A percentile compares a stretch with the other conserved stretches of the same genome.
Evolutionary conservation across 2,329 filamentous ascomycete species (phyloP).

Genomic region (Pseudogymnoascus pannorum): DNA sequence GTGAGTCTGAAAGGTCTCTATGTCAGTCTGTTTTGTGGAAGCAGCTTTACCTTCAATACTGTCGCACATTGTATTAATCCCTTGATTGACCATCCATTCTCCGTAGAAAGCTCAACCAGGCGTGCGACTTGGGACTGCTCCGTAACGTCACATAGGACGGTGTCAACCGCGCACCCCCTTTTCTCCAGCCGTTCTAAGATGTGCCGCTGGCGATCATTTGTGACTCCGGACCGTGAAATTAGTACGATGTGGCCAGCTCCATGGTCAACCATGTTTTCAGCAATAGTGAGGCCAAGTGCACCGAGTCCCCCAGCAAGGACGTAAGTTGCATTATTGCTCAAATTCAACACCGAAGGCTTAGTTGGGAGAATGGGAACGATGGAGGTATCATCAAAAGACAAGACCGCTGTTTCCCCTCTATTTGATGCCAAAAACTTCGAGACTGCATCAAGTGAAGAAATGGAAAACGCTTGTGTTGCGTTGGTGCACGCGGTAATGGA

Average conservation of each 20-base stretch:
- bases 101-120: constrained; percentile 16
- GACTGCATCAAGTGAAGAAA: too few species aligned
- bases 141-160: constrained; percentile 44
- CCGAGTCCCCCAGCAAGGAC: constrained; percentile 29
- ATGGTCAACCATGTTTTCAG: constrained; percentile 25
- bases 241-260: constrained; percentile 28
- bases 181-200: constrained; percentile 22
- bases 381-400: too few species aligned
- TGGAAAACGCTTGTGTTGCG: too few species aligned
- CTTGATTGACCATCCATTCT: constrained; percentile 27
- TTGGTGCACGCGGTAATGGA: too few species aligned
- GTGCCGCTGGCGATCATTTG: constrained; percentile 21
- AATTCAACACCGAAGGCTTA: background rate
- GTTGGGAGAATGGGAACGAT: background rate
- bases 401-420: too few species aligned
- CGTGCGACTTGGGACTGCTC: constrained; percentile 20
- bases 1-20: too few species aligned
- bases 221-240: constrained; percentile 24
- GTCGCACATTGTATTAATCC: constrained; percentile 43
- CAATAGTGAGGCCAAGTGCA: constrained; percentile 27
- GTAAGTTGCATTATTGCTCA: constrained; percentile 23
- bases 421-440: too few species aligned
- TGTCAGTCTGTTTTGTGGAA: too few species aligned
- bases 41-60: constrained; percentile 33
- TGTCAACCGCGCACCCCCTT: constrained; percentile 36